phyloP scores from a whole-genome alignment of 2,329 filamentous ascomycete genomes.

The Pseudomassariella vexata region DNA sequence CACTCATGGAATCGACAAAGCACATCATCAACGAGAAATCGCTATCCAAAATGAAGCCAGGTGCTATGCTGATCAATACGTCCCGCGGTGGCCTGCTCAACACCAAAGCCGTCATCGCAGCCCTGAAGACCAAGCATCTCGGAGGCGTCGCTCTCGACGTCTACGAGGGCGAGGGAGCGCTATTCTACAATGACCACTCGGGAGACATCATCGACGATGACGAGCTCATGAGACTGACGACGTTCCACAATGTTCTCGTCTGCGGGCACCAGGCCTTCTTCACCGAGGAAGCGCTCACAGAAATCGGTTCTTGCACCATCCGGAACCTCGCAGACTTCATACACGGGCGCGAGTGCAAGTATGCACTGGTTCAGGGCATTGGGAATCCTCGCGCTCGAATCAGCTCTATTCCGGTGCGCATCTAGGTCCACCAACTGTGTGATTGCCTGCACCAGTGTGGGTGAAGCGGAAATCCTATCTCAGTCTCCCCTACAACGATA shows the following conservation, averaged over 20 bases:
- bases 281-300: conserved; percentile 57
- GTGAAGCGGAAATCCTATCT: no score
- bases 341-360: conserved; percentile 14
- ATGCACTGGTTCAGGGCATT: conserved; percentile 14
- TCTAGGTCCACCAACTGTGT: conserved; percentile 20
- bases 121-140: conserved; percentile 54
- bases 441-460: no score
- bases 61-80: conserved; percentile 61
- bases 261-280: conserved; percentile 68
- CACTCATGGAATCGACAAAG: conserved; percentile 52
- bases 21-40: conserved; percentile 54
- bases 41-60: conserved; percentile 50
- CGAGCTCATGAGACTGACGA: conserved; percentile 58
- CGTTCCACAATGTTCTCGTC: conserved; percentile 62
- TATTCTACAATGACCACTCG: conserved; percentile 63
- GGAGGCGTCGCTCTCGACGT: conserved; percentile 62
- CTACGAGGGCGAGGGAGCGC: conserved; percentile 57
- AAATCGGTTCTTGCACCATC: conserved; percentile 57
- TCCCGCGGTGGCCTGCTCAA: conserved; percentile 61
- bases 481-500: no score
- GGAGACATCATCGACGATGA: conserved; percentile 62
- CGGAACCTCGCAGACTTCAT: conserved; percentile 46
- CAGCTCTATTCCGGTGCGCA: conserved; percentile 29
- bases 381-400: conserved; percentile 10
- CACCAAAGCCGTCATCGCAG: conserved; percentile 51